phyloP scores from a whole-genome alignment of 768 basidiomycete genomes.

The Candolleomyces eurysporus region DNA sequence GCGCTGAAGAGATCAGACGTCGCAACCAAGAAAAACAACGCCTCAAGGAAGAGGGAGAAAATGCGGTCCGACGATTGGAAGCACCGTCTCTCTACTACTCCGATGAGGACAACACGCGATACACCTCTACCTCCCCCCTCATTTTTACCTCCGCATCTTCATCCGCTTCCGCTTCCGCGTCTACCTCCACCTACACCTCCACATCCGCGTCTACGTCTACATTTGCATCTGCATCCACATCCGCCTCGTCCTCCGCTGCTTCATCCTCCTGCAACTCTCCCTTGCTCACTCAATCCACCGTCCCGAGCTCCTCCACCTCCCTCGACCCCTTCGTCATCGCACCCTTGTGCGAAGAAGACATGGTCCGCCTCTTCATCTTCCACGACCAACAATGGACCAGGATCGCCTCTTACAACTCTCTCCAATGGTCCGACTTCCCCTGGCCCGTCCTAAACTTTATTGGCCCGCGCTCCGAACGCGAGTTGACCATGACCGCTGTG shows the following conservation, averaged over 20 bases:
- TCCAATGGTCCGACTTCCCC: slow-evolving; percentile 23
- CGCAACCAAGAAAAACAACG: slow-evolving; percentile 13
- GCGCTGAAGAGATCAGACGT: slow-evolving; percentile 20
- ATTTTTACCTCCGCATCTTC: too few relatives aligned
- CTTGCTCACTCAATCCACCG: neutral
- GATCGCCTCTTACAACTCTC: slow-evolving; percentile 15
- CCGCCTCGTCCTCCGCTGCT: slow-evolving; percentile 12
- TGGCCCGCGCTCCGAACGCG: slow-evolving; percentile 14
- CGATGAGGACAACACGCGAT: too few relatives aligned
- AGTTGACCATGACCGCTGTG: slow-evolving; percentile 18
- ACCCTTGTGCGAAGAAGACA: slow-evolving; percentile 18
- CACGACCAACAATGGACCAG: slow-evolving; percentile 24
- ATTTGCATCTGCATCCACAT: slow-evolving; percentile 13
- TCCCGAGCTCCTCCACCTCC: neutral
- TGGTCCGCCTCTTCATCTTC: slow-evolving; percentile 20
- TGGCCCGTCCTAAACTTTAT: slow-evolving; percentile 23
- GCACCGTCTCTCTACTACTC: too few relatives aligned
- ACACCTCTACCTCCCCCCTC: too few relatives aligned
- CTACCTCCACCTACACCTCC: neutral
- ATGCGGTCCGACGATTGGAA: too few relatives aligned
- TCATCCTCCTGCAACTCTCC: slow-evolving; percentile 13
- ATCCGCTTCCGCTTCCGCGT: neutral
- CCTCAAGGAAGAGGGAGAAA: neutral
- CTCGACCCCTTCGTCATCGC: slow-evolving; percentile 5
- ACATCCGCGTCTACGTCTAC: slow-evolving; percentile 3